A percentile compares a stretch with the other conserved stretches of the same genome.
Evolutionary conservation across 2,329 filamentous ascomycete species (phyloP).

Genomic region (Endoconidiophora laricicola): DNA sequence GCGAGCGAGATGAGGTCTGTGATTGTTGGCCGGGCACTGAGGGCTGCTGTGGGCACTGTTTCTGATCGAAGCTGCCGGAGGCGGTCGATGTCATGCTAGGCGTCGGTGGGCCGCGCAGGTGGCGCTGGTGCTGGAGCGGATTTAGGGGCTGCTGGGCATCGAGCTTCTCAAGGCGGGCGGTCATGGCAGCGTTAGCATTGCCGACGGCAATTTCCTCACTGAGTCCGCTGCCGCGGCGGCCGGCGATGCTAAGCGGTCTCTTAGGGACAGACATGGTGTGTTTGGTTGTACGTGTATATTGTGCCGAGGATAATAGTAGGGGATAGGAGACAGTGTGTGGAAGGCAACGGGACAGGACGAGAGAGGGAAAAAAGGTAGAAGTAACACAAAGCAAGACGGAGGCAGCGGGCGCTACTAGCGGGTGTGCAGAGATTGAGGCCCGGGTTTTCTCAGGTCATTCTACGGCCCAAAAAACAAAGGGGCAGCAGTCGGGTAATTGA

Average conservation of each 20-base stretch:
- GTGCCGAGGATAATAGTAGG: background rate
- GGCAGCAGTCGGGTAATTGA: no score
- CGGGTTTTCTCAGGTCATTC: no score
- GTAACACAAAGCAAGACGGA: no score
- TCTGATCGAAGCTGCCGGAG: slow-evolving; percentile 39
- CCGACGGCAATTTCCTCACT: slow-evolving; percentile 41
- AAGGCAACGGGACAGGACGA: no score
- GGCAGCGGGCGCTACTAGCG: no score
- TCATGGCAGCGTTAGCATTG: slow-evolving; percentile 23
- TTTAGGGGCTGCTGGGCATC: slow-evolving; percentile 20
- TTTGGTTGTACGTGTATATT: background rate
- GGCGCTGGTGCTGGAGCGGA: slow-evolving; percentile 36
- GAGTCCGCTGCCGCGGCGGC: slow-evolving; percentile 41
- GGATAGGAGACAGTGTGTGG: background rate
- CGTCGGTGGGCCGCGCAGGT: slow-evolving; percentile 41
- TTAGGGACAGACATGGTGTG: slow-evolving; percentile 26
- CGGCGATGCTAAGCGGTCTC: slow-evolving; percentile 42
- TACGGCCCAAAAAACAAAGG: no score
- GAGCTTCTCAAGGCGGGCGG: background rate
- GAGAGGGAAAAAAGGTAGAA: no score
- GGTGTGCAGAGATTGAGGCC: no score
- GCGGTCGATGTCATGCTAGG: slow-evolving; percentile 51
- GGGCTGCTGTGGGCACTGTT: slow-evolving; percentile 18
- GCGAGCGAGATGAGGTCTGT: slow-evolving; percentile 37
- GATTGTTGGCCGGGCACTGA: slow-evolving; percentile 17